Base-by-base conservation (phyloP, 768 basidiomycete genomes). In the Pisolithus albus region DNA sequence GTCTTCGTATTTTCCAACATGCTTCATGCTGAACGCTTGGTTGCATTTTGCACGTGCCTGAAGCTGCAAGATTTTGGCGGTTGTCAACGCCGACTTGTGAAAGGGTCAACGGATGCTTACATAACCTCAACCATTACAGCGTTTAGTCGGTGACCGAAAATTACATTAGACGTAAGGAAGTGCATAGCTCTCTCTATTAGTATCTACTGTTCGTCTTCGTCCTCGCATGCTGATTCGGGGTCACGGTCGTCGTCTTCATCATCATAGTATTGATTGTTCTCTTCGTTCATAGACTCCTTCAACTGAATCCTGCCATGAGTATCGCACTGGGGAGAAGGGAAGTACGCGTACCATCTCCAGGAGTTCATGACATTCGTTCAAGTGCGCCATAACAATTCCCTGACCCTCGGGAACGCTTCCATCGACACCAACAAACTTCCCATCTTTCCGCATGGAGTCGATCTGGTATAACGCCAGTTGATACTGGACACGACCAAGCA, bases 391-490 rank as follows among this genome's bases (percentile, higher is more conserved):
- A 49, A 98, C 79, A 59, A 95, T 92, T 13, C 91, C 95, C 65
- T 98, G 95, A 2, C 95, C 95, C 66, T 98, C 95, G 1, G 95
- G 95, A 58, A 98, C 81, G 24, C 77, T 74, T 1, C 95, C 94
- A 60, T 96, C 94, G 16, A 80, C 75, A 21, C 91, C 89, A 23
- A 93, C 72, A 61, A 98, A 98, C 62, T 89, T 92, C 39, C 95
- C 96, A 54, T 99, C 96, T 67, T 84, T 86, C 42, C 94, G 79
- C 73, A 96, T 74, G 0, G 84, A 86, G 66, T 98, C 95, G 57
- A 98, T 95, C 72, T 98, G 94, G 67, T 93, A 88, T 43, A 95
- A 74, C 9, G 92, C 93, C 15, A 95, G 78, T 72, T 95, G 93
- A 71, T 96, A 96, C 90, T 92, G 54, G 2, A 30, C 18, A 36